These are phyloP conservation scores for Colletotrichum sp. DNA, from an alignment of 2,329 filamentous ascomycete species.

Conservation along the genomic window DNA sequence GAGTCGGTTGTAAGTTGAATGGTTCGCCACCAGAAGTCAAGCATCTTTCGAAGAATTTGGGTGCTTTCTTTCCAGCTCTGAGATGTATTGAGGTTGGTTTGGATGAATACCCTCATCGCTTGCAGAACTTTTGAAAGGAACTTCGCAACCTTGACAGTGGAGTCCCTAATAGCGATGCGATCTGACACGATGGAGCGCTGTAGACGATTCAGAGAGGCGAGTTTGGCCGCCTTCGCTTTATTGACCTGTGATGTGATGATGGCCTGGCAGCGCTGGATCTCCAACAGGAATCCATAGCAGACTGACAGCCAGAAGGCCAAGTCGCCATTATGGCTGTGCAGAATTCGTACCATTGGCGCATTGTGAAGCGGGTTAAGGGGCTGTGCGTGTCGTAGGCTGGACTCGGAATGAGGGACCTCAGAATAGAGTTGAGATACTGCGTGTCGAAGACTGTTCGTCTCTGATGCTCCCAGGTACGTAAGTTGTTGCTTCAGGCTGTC, in stretches of 20 bases:
- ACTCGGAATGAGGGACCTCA: constrained; percentile 30
- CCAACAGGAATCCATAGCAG: constrained; percentile 56
- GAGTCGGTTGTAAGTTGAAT: constrained; percentile 47
- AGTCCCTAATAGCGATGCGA: constrained; percentile 63
- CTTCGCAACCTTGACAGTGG: constrained; percentile 57
- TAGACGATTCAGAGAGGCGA: constrained; percentile 62
- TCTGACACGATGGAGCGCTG: constrained; percentile 63
- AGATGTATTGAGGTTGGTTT: constrained; percentile 28
- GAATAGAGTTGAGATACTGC: constrained; percentile 41
- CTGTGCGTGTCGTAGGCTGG: constrained; percentile 44
- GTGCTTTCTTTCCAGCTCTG: constrained; percentile 38
- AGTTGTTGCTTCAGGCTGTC: constrained; percentile 11
- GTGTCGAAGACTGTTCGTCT: constrained; percentile 34
- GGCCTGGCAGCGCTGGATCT: constrained; percentile 46
- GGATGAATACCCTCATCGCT: constrained; percentile 49
- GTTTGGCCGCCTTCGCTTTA: constrained; percentile 49
- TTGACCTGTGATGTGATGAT: constrained; percentile 45
- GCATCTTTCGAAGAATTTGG: constrained; percentile 40
- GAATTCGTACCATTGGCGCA: constrained; percentile 51
- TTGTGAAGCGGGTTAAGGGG: constrained; percentile 67
- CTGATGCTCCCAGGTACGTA: constrained; percentile 31
- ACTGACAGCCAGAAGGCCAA: constrained; percentile 54
- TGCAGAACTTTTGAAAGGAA: constrained; percentile 54
- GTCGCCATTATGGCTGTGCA: constrained; percentile 34
- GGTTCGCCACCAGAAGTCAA: constrained; percentile 62